Evolutionary conservation across 1,139 yeast genomes (phyloP), one percentile per base, ranked within the genome.

Genomic region (Pneumocystis jirovecii): DNA sequence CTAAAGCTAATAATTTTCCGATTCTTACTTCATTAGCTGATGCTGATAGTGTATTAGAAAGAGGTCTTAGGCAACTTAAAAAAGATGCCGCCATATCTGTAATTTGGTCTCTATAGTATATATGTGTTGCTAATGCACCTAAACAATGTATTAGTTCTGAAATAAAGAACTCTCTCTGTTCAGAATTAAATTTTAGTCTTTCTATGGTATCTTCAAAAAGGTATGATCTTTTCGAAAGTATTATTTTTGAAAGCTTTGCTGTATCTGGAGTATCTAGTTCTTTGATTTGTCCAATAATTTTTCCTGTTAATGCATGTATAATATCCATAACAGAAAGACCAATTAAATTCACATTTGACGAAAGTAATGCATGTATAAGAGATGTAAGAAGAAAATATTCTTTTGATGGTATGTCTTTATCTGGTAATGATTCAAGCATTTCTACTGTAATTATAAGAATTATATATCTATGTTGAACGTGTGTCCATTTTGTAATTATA

Each of bases 271-370:
- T 62, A 17, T 62, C 63, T 25, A 35, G n/a, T n/a, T 35, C 44
- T 25, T 42, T 37, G 60, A 82, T 74, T 63, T 83, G 73, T 25
- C 78, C 75, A 31, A 83, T 75, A 72, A 89, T 95, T 65, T 86
- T 80, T 6, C 77, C 74, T 63, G 88, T 76, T 19, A 93, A 75
- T 63, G 83, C 83, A 68, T 87, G 83, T 74, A 88, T 79, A 68
- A 86, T 82, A 73, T 91, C 97, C 62, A 90, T 80, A n/a, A 90
- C 88, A 15, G 96, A 87, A 62, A 93, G 78, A 0, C 97, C 97
- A 69, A 90, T 86, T 82, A 91, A 84, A 72, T 86, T 89, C 61
- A 89, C 89, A 59, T 85, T 85, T 0, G 95, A 86, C 0, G 86
- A 81, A n/a, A 91, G 79, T 60, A 93, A 77, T 0, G 86, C 85